phyloP scores from a whole-genome alignment of 2,329 filamentous ascomycete species.

The Huntiella bhutanensis region DNA sequence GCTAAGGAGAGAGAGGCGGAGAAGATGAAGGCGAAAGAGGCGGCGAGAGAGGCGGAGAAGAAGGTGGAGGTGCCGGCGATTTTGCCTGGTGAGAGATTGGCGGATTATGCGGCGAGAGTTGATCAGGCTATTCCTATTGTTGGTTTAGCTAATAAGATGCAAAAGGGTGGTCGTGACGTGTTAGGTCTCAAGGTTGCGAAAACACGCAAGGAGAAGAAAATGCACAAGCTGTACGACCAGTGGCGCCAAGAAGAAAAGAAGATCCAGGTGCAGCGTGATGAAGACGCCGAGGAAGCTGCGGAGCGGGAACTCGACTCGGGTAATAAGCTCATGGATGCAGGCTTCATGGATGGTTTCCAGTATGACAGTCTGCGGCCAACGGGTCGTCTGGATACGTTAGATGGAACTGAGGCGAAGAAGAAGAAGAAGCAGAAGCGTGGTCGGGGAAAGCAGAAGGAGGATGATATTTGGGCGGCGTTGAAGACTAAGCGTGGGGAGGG shows the following conservation, averaged over 20 bases:
- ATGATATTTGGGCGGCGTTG: conserved; percentile 60
- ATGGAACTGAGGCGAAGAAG: conserved; percentile 21
- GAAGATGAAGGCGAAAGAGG: conserved; percentile 16
- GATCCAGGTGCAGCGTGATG: conserved; percentile 43
- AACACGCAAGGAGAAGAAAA: conserved; percentile 69
- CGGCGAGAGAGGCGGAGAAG: conserved; percentile 14
- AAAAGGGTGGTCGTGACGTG: conserved; percentile 42
- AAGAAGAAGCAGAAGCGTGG: conserved; percentile 26
- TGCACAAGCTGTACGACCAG: conserved; percentile 64
- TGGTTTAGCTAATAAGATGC: conserved; percentile 45
- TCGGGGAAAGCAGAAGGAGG: conserved; percentile 20
- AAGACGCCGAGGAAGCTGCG: conserved; percentile 45
- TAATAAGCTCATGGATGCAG: conserved; percentile 25
- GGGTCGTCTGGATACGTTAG: conserved; percentile 16
- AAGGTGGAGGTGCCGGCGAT: conserved; percentile 42
- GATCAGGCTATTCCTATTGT: conserved; percentile 65
- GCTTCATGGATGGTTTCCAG: conserved; percentile 11
- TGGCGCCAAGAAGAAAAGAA: conserved; percentile 50
- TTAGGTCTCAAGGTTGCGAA: conserved; percentile 46
- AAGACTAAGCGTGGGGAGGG: conserved; percentile 44
- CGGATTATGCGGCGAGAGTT: conserved; percentile 66
- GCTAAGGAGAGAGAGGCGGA: conserved; percentile 30
- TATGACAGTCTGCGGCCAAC: conserved; percentile 5
- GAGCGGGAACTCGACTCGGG: conserved; percentile 42
- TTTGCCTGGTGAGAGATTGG: conserved; percentile 62